Evolutionary conservation across 2,329 filamentous ascomycete species (phyloP).

Genomic region (Neofusicoccum ribis): DNA sequence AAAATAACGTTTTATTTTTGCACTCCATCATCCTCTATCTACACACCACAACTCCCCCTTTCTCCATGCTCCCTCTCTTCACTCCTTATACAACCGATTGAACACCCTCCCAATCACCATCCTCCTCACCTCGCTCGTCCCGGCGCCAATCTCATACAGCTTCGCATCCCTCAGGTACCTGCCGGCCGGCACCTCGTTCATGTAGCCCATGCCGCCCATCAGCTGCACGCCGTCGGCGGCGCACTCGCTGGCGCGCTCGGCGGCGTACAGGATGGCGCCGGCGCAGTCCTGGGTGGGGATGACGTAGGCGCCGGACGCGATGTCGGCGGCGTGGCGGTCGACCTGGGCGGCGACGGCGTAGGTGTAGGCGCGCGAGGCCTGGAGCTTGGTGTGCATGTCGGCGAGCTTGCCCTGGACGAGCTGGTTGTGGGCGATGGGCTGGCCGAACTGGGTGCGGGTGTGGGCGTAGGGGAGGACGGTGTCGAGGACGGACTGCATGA

Average conservation of each 20-base stretch:
- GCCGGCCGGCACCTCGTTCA: conserved; percentile 92
- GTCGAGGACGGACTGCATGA: conserved; percentile 92
- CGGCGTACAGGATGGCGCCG: conserved; percentile 88
- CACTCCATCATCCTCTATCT: neutral
- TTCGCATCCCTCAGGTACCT: conserved; percentile 76
- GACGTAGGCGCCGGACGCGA: conserved; percentile 47
- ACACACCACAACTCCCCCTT: neutral
- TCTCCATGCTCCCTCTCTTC: neutral
- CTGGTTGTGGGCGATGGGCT: conserved; percentile 87
- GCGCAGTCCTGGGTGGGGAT: conserved; percentile 91
- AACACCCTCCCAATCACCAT: conserved; percentile 94
- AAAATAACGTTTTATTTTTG: too few relatives aligned
- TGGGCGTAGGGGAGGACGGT: conserved; percentile 86
- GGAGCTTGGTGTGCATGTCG: conserved; percentile 95
- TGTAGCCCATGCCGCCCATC: conserved; percentile 91
- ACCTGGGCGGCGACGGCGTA: conserved; percentile 78
- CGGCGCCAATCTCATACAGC: conserved; percentile 95
- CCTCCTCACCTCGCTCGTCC: conserved; percentile 87
- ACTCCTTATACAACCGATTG: conserved; percentile 70
- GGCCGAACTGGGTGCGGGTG: conserved; percentile 82
- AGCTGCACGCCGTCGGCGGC: conserved; percentile 87
- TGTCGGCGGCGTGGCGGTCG: conserved; percentile 58
- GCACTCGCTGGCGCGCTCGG: conserved; percentile 84
- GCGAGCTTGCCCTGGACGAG: conserved; percentile 89
- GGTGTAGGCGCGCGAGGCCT: conserved; percentile 82